Conservation (phyloP, 176 grass and related monocot genomes). For the Otatea glauca region DNA sequence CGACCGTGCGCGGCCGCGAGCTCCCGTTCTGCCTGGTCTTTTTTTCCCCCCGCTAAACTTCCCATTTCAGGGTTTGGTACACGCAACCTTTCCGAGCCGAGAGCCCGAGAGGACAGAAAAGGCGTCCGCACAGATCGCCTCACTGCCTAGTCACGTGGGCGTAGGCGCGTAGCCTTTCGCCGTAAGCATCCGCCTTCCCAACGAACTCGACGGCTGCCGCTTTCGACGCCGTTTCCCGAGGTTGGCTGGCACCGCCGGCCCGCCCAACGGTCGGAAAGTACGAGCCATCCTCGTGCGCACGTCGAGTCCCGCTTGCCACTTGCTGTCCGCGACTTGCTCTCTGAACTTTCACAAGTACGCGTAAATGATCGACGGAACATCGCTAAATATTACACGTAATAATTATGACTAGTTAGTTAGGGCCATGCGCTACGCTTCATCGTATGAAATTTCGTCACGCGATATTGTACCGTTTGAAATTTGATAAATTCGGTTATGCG, state of each 20-base stretch:
- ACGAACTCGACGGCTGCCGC: neutral
- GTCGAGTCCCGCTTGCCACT: neutral
- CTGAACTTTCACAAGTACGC: neutral
- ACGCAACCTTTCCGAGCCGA: slow-evolving; percentile 33
- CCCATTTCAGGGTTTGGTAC: slow-evolving; percentile 11
- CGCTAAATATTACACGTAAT: no score
- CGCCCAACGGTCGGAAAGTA: neutral
- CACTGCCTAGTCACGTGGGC: slow-evolving; percentile 19
- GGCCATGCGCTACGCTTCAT: no score
- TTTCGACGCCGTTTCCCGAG: slow-evolving; percentile 23
- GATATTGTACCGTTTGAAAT: no score
- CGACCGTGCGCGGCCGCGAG: neutral
- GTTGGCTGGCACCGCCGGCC: neutral
- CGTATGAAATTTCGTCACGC: no score
- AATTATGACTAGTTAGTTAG: no score
- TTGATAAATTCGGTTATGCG: no score
- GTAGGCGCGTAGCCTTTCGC: slow-evolving; percentile 40
- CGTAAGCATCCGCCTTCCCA: slow-evolving; percentile 32
- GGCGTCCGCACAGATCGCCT: neutral
- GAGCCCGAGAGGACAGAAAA: neutral
- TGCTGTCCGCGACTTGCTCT: neutral
- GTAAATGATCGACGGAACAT: no score
- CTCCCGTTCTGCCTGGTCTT: neutral
- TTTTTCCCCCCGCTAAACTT: neutral
- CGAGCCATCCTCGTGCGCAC: neutral